Evolutionary conservation across 2,329 filamentous ascomycete genomes (phyloP), one percentile per base, ranked within the genome.

Genomic region (Fusarium sp.): DNA sequence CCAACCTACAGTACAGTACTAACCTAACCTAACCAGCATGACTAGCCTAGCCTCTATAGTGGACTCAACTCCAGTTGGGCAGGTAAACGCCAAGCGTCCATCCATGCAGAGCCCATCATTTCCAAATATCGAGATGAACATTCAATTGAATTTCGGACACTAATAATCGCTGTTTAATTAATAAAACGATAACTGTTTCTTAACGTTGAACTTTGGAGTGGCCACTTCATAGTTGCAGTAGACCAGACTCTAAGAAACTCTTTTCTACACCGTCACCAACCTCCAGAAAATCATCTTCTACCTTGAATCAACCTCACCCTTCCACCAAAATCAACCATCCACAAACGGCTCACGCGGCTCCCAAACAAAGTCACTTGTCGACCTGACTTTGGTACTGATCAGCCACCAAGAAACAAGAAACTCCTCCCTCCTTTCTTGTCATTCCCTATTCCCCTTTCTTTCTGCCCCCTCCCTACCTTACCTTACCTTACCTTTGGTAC

Each of bases 281-380:
- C 11, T 34, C 34, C 12, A 26, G 37, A 49, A 61, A 42, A 49
- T 30, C 30, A 9, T n/a, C 30, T 51, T 26, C 16, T 10, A 65
- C 28, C 31, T 42, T 60, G 34, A 23, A 49, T 42, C 42, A 37
- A 64, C 60, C 40, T 59, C 50, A 42, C 50, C 26, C 38, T 44
- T 26, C 33, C 60, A 64, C 55, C 47, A 61, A 45, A 41, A 46
- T 16, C 41, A 31, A 16, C 63, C 47, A 58, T 67, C 63, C 63
- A 59, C 49, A 45, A 52, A 53, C 65, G 63, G 63, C 52, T 67
- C 65, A 67, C 58, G 66, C 65, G 61, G 56, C 44, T 49, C 57
- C 57, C 34, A 18, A 47, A 42, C 18, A 54, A 34, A 46, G 42
- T 28, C 52, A 38, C 28, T 67, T 44, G 44, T 26, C 38, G 26